Evolutionary conservation across 306 rosid genomes (phyloP).

Genomic region (Pachyrhizus erosus): DNA sequence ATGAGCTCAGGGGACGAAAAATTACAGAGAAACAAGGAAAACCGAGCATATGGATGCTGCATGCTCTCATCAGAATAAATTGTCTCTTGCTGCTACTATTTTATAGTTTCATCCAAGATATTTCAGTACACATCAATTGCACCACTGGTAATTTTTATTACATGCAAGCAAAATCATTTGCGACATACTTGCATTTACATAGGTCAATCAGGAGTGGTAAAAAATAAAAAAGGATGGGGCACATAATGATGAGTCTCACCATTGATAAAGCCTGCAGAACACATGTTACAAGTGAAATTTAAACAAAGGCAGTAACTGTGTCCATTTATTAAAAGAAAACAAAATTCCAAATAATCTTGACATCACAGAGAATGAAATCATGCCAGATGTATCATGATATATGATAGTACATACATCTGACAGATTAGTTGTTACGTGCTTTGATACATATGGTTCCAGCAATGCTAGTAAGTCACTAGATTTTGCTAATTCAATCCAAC

Average conservation of each 20-base stretch:
- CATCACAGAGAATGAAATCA: slow-evolving; percentile 28
- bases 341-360: slow-evolving; percentile 14
- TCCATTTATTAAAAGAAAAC: not conserved
- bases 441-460: slow-evolving; percentile 69
- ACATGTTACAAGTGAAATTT: not conserved
- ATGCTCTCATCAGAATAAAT: not conserved
- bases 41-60: not conserved
- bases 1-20: slow-evolving; percentile 8
- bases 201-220: not conserved
- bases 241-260: not conserved
- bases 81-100: slow-evolving; percentile 2
- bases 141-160: not conserved
- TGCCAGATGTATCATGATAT: slow-evolving; percentile 36
- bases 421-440: slow-evolving; percentile 63
- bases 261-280: not conserved
- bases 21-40: not conserved
- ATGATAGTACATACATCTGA: slow-evolving; percentile 63
- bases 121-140: not conserved
- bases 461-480: slow-evolving; percentile 57
- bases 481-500: slow-evolving; percentile 78
- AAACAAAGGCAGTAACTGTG: slow-evolving; percentile 9
- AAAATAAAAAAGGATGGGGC: not conserved
- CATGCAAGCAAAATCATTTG: not conserved
- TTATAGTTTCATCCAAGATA: not conserved
- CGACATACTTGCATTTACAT: not conserved